Evolutionary conservation across 148 eudicot genomes (phyloP), one percentile per base, ranked within the genome.

Genomic region (Amaranthus palmeri): DNA sequence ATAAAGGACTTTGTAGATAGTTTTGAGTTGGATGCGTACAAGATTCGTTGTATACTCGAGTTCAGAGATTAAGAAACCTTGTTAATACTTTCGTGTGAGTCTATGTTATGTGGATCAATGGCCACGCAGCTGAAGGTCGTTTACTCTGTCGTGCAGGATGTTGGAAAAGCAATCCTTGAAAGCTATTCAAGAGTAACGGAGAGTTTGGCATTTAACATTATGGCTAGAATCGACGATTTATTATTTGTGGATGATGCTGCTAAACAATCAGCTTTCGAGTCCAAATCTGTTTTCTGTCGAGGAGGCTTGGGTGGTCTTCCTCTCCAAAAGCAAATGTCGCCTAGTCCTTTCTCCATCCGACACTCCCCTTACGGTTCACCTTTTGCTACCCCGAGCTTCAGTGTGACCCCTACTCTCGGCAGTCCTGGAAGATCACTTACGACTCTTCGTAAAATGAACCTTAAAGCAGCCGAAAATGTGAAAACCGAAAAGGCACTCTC

Each of bases 151-250:
- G 4, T 42, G 75, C 88, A 95, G 99, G 99, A 95, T 68, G 96
- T 95, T 18, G 99, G 99, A 50, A 97, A 95, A 61, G 86, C 99
- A n/a, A 91, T 95, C 65, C 96, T 95, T 8, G 99, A 95, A 79
- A 95, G 99, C 90, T 95, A 95, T 64, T 95, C 99, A 11, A 85
- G 99, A 79, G 99, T 95, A 36, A 84, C 81, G 81, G 99, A 95
- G 85, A 92, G 99, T 80, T 81, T 95, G 77, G 99, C 99, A 42
- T 95, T 91, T 72, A 95, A 95, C 81, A 82, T 89, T 57, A 88
- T 88, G 82, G 97, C 99, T 3, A 88, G 99, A 73, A 95, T 95
- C 25, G 97, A 95, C 18, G 86, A 83, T 65, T 64, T 83, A 18
- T 52, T 91, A 54, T 91, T 70, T 65, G 96, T 85, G 13, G 99